A percentile compares a stretch with the other conserved stretches of the same genome.
These are phyloP conservation scores for Rosa persica DNA, from an alignment of 306 rosid genomes.

Conservation along the genomic window DNA sequence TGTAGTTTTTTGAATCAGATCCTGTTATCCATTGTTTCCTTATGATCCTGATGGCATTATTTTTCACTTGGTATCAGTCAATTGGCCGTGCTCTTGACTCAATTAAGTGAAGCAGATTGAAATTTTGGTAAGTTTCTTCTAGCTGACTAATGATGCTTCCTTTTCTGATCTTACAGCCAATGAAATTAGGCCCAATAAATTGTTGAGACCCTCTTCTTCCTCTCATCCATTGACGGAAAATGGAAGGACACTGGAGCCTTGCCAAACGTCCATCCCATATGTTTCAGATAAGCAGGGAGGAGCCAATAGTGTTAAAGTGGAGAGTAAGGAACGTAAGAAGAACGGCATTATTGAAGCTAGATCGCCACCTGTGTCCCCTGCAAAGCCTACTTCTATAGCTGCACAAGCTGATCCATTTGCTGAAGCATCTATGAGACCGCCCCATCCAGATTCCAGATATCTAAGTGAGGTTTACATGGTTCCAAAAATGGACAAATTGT, in stretches of 20 bases:
- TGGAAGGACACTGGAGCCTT: constrained; percentile 65
- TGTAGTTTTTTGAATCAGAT: constrained; percentile 26
- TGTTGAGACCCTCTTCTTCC: constrained; percentile 47
- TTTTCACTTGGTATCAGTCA: constrained; percentile 16
- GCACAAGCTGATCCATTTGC: constrained; percentile 35
- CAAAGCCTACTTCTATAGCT: constrained; percentile 32
- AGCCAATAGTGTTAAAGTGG: constrained; percentile 43
- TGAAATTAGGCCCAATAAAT: constrained; percentile 71
- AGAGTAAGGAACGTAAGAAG: constrained; percentile 46
- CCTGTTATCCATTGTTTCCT: constrained; percentile 20
- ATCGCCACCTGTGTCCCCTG: constrained; percentile 36
- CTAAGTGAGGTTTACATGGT: constrained; percentile 57
- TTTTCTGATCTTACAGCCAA: constrained; percentile 59
- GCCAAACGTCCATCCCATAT: constrained; percentile 45
- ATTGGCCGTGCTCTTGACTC: constrained; percentile 26
- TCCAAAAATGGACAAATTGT: constrained; percentile 60
- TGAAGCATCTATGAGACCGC: constrained; percentile 46
- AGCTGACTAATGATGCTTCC: constrained; percentile 37
- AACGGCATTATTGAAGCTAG: constrained; percentile 64
- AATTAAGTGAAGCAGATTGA: constrained; percentile 24
- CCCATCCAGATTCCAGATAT: constrained; percentile 79
- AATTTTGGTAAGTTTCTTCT: constrained; percentile 26
- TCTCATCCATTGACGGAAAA: constrained; percentile 54
- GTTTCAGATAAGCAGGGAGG: constrained; percentile 45
- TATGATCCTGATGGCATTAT: constrained; percentile 11